These are phyloP conservation scores for Hemisphaericaspora xylofermentans DNA, from an alignment of 1,139 yeast species.

Conservation along the genomic window DNA sequence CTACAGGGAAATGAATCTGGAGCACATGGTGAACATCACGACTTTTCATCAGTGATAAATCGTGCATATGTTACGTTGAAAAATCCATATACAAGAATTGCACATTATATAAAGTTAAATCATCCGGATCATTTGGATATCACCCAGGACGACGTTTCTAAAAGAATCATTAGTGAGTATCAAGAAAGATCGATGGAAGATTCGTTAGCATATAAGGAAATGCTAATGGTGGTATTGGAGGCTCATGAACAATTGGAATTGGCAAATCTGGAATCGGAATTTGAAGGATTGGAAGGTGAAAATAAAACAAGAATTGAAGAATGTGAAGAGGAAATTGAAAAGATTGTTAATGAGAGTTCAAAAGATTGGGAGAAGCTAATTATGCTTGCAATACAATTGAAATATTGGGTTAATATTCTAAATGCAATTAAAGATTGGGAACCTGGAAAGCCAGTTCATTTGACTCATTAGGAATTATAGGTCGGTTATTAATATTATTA, in stretches of 20 bases:
- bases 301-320: slow-evolving; percentile 53
- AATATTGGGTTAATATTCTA: slow-evolving; percentile 82
- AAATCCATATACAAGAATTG: slow-evolving; percentile 64
- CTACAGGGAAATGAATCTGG: slow-evolving; percentile 16
- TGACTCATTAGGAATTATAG: slow-evolving; percentile 49
- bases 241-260: slow-evolving; percentile 75
- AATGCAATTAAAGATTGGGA: slow-evolving; percentile 78
- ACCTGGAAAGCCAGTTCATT: slow-evolving; percentile 62
- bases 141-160: slow-evolving; percentile 40
- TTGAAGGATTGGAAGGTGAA: slow-evolving; percentile 51
- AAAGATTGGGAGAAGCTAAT: slow-evolving; percentile 57
- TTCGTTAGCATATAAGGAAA: slow-evolving; percentile 49
- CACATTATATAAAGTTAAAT: slow-evolving; percentile 35
- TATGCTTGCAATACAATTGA: slow-evolving; percentile 65
- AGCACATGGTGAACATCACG: slow-evolving; percentile 3
- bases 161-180: slow-evolving; percentile 32
- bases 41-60: slow-evolving; percentile 57
- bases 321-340: slow-evolving; percentile 34
- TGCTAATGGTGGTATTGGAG: slow-evolving; percentile 74
- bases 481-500: too few relatives aligned
- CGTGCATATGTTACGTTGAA: slow-evolving; percentile 70
- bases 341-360: slow-evolving; percentile 24
- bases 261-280: slow-evolving; percentile 57
- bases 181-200: slow-evolving; percentile 32
- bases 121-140: slow-evolving; percentile 44